Percentiles rank a stretch among this genome's conserved stretches.
Evolutionary conservation across 78 protist genomes (phyloP).

Genomic region (Dictyostelium discoideum): dicty_2.7 NC_007088.5:7863501-7864000

Average conservation of each 20-base stretch:
- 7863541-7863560: no score
- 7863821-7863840: not conserved
- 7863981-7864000: no score
- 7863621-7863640: not conserved
- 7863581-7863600: no score
- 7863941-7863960: no score
- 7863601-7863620: not conserved
- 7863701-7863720: not conserved
- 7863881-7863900: not conserved
- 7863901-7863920: not conserved
- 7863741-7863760: conserved; percentile 21
- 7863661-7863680: not conserved
- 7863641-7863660: not conserved
- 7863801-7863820: not conserved
- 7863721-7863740: not conserved
- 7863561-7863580: not conserved
- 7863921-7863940: no score
- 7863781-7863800: not conserved
- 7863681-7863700: not conserved
- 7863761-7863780: not conserved
- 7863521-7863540: not conserved
- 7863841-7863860: not conserved
- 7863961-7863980: no score
- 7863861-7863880: not conserved
- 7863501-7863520: no score